Evolutionary conservation across 129 eudicot species (phyloP), one percentile per base, ranked within the genome.

Genomic region (Scalesia atractyloides): DNA sequence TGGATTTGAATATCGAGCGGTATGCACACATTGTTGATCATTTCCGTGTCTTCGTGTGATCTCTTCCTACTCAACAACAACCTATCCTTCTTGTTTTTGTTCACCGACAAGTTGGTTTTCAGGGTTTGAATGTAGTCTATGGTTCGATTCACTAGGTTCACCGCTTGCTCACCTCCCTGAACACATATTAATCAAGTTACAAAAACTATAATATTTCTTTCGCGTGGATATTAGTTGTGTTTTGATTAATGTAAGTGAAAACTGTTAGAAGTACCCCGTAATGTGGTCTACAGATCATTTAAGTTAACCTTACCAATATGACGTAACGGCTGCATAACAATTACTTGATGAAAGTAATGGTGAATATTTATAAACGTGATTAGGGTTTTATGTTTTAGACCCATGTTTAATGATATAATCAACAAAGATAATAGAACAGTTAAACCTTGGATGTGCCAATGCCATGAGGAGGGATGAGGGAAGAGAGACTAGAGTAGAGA

Each of bases 131-230:
- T 88, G 89, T 91, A 86, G 9, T 82, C 72, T 39, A 80, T 82
- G 19, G 90, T 82, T 78, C 53, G 85, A 64, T 88, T 88, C 68
- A 91, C 70, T 77, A 81, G 87, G 63, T 91, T 88, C 0, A 85
- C 19, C 66, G 15, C 66, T 15, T 61, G 66, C 12, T 61, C 46
- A n/a, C 44, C 66, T 14, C 44, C 66, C 66, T 59, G 41, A 59
- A 26, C 65, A 24, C 41, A 59, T 13, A 24, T 22, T 7, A 41
- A 30, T 30, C 34, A 30, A 41, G 46, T 41, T 41, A 41, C 10
- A 41, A 41, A 41, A 41, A 2, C 46, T 41, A 41, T 41, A 26
- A 26, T 2, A 30, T 30, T 30, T 24, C 30, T 1, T 24, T 24
- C 30, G 30, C 30, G 30, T 3, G 2, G 1, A 39, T 39, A 39